Evolutionary conservation across 805 yeast species (phyloP).

Genomic region (Candida koratica): DNA sequence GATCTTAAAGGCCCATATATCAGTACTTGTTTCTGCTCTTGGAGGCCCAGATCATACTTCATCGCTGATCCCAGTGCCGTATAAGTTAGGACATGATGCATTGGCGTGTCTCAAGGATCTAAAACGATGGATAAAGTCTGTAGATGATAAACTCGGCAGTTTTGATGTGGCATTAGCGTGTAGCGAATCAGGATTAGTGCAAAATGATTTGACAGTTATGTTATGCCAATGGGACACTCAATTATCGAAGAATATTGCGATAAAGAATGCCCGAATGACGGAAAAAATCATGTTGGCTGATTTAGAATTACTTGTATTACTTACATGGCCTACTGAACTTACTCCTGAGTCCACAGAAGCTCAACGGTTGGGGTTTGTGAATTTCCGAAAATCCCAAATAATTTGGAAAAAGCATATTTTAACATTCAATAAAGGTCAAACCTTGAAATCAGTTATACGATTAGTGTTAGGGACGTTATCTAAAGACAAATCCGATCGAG

Average conservation of each 20-base stretch:
- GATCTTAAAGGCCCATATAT: slow-evolving; percentile 64
- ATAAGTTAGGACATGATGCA: slow-evolving; percentile 85
- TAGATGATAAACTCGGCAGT: slow-evolving; percentile 67
- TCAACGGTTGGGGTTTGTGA: slow-evolving; percentile 55
- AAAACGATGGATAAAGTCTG: slow-evolving; percentile 80
- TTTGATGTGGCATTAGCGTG: slow-evolving; percentile 87
- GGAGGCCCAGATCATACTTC: slow-evolving; percentile 83
- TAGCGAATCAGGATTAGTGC: slow-evolving; percentile 70
- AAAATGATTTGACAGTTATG: slow-evolving; percentile 70
- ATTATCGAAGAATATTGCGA: slow-evolving; percentile 20
- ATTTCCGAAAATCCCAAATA: slow-evolving; percentile 63
- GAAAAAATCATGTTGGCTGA: slow-evolving; percentile 68
- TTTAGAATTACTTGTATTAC: slow-evolving; percentile 73
- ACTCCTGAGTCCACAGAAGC: slow-evolving; percentile 52
- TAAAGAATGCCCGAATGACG: slow-evolving; percentile 27
- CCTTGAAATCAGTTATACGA: slow-evolving; percentile 65
- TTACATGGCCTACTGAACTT: slow-evolving; percentile 84
- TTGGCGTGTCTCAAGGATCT: slow-evolving; percentile 81
- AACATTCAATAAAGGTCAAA: slow-evolving; percentile 52
- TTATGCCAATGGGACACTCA: slow-evolving; percentile 66
- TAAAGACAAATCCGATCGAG: slow-evolving; percentile 51
- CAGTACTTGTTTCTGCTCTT: slow-evolving; percentile 78
- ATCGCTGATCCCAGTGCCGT: slow-evolving; percentile 44
- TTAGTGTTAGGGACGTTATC: slow-evolving; percentile 61
- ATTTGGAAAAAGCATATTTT: slow-evolving; percentile 68